Evolutionary conservation across 257 asterid genomes (phyloP), one percentile per base, ranked within the genome.

Genomic region (Ophiorrhiza pumila): DNA sequence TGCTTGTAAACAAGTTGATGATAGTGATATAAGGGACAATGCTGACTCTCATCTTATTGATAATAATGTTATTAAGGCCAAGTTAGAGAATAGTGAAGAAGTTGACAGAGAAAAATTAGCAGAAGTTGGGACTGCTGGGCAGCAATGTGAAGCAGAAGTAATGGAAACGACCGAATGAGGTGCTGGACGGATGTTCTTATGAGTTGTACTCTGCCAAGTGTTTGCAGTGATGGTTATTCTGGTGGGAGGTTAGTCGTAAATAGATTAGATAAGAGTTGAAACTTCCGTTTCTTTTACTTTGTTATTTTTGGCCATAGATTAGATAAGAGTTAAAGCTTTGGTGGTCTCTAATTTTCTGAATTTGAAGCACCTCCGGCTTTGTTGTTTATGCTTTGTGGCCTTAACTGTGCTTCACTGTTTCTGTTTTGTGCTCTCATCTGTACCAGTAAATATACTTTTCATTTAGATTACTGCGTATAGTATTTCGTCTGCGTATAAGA

Each of bases 61-160:
- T 50, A 57, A 64, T 27, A 71, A 62, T 73, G 55, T 50, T 45
- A 39, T 43, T 32, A 65, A 65, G 49, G 62, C 68, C 18, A 65
- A 79, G 32, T 74, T 53, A 66, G 74, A 56, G 56, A 71, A 69
- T 27, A 71, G 71, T 46, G 73, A 65, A 31, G 73, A 74, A n/a
- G n/a, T n/a, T 31, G 74, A 60, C 7, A 57, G 80, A 53, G 83
- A 77, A 60, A 83, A 78, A 68, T 74, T 75, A 72, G 86, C 80
- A 43, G 94, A 84, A 31, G 68, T 80, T 41, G 87, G 81, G 85
- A 76, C 77, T 52, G 82, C 72, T 67, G 90, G 79, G 80, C 77
- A 70, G 71, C 77, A 74, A 76, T 72, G 80, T 31, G 86, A 86
- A 61, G 87, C 71, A 6, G 95, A 70, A 72, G 77, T 63, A 5